A percentile compares a stretch with the other conserved stretches of the same genome.
Conservation (phyloP, 352 stramenopile genomes). For the Globisporangium paddicum region DNA sequence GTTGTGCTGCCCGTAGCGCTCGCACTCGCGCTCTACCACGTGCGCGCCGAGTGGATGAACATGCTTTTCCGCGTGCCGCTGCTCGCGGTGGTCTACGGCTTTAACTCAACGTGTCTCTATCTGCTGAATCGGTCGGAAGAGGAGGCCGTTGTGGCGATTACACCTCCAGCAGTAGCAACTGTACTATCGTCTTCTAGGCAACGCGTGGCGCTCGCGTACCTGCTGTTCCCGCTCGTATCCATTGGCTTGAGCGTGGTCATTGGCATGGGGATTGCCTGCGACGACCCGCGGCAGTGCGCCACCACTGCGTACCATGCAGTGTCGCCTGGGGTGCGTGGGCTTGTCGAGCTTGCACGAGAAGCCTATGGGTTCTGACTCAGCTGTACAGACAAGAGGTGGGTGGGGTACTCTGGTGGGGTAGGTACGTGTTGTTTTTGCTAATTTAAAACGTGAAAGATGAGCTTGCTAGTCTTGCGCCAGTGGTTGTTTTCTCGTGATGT, state of each 20-base stretch:
- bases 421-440: neutral
- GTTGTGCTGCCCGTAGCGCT: slow-evolving; percentile 45
- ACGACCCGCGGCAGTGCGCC: slow-evolving; percentile 56
- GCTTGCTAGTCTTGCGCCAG: neutral
- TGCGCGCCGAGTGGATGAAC: slow-evolving; percentile 77
- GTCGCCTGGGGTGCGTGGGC: slow-evolving; percentile 22
- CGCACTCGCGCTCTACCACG: slow-evolving; percentile 46
- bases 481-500: neutral
- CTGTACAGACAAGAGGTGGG: neutral
- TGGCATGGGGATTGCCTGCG: slow-evolving; percentile 69
- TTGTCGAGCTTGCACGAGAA: slow-evolving; percentile 31
- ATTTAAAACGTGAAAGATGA: neutral
- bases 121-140: slow-evolving; percentile 35
- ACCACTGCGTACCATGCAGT: slow-evolving; percentile 29
- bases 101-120: slow-evolving; percentile 61
- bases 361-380: slow-evolving; percentile 46
- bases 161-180: slow-evolving; percentile 4
- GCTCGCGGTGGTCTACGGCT: slow-evolving; percentile 62
- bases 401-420: neutral
- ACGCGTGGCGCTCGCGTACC: slow-evolving; percentile 39
- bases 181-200: slow-evolving; percentile 23
- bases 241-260: slow-evolving; percentile 52
- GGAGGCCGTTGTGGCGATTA: neutral
- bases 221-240: slow-evolving; percentile 60
- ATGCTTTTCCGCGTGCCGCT: slow-evolving; percentile 72